Evolutionary conservation across 495 filamentous ascomycete genomes (phyloP), one percentile per base, ranked within the genome.

Genomic region (Neurospora africana): DNA sequence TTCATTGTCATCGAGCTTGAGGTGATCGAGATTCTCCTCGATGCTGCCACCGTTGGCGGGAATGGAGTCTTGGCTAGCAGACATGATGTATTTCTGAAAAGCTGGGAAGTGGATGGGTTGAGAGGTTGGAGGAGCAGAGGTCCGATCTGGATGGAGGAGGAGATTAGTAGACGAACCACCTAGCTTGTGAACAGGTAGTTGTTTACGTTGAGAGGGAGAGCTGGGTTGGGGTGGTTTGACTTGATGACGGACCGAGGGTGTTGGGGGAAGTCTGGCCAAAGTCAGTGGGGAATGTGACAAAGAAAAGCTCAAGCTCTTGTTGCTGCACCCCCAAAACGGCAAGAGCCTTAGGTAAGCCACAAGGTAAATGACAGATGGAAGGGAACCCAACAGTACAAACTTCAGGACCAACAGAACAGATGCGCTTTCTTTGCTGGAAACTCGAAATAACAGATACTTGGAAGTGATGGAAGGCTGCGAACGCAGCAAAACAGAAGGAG

Each of bases 1-100:
- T 71, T 90, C 89, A 39, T 86, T 83, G 53, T 84, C 84, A 65
- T 77, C 75, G 69, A 87, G 75, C 71, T 86, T 85, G 35, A 86
- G 78, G 43, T 82, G 81, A 38, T 85, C 82, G 44, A 85, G 70
- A 70, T 83, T 78, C 58, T 89, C 87, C 68, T 81, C 74, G 75
- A 90, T 83, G n/a, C 84, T 81, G 73, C 73, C 76, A 71, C 79
- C 83, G 72, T 83, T 83, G 71, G 81, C 71, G 61, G 80, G 69
- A 68, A 79, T 69, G 30, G 77, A 65, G 36, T 87, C 85, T 80
- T 86, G 85, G 53, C 80, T 69, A 47, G 82, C 74, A 74, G 86
- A 86, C 86, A 87, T 87, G 40, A 58, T 79, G 75, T 40, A 27
- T 69, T 73, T 70, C 75, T 13, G 43, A 72, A 73, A 43, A 40